Base-by-base conservation (phyloP, 441 rosid species). In the Euphorbia celastroides region DNA sequence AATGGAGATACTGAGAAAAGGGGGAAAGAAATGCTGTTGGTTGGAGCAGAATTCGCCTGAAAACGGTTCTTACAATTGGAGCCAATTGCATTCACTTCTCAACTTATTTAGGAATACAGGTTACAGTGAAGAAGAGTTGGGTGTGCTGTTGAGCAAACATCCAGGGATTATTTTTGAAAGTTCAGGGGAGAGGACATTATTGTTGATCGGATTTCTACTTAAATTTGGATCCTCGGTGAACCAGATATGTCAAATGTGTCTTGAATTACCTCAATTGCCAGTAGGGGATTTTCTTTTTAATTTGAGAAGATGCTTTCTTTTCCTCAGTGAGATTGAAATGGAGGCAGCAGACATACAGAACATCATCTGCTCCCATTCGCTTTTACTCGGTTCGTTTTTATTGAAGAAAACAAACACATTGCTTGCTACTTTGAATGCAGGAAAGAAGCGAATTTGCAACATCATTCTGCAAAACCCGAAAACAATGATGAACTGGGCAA, bases 291-390 rank as follows among this genome's bases (percentile, higher is more conserved):
- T 85, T 74, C 70, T 83, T 60, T 72, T 72, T n/a, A 93, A 90
- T 78, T 70, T 90, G 70, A 82, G 81, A 73, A 75, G 70, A 42
- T 84, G 93, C 65, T 78, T 78, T 71, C 64, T 65, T 66, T 79
- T 91, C 73, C 64, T 91, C 30, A 77, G 64, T 61, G 88, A 88
- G 56, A 83, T 91, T 54, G 82, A 86, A 54, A 91, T 93, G 99
- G 82, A 84, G 11, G 52, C 34, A 23, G 50, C 70, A 12, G 93
- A 80, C 67, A 83, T 91, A 8, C 76, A 74, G 46, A 78, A 81
- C 68, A 66, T 91, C 25, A 69, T 86, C 17, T 75, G 80, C 27
- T 70, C 67, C 8, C 83, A 84, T 59, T 73, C 89, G 2, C 26
- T 59, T 10, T 67, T 88, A 79, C 70, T 93, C 41, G 92, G 89